A percentile compares a stretch with the other conserved stretches of the same genome.
These are phyloP conservation scores for Ogataea henricii DNA, from an alignment of 805 yeast species.

Conservation along the genomic window DNA sequence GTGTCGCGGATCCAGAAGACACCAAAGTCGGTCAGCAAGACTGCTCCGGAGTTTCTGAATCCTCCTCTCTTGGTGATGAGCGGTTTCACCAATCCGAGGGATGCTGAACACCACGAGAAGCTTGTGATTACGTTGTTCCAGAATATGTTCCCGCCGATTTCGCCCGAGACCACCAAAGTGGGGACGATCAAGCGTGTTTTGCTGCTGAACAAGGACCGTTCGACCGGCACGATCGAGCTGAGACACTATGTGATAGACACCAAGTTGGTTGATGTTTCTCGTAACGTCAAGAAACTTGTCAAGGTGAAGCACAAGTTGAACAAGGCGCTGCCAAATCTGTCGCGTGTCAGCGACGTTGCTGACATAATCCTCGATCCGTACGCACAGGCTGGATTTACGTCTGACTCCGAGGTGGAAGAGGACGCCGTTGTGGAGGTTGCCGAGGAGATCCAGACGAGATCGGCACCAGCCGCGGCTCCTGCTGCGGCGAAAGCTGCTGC, in stretches of 20 bases:
- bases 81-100: slow-evolving; percentile 75
- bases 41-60: slow-evolving; percentile 58
- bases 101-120: slow-evolving; percentile 71
- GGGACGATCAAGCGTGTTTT: slow-evolving; percentile 79
- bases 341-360: slow-evolving; percentile 70
- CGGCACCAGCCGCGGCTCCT: background rate
- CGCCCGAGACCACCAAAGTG: slow-evolving; percentile 79
- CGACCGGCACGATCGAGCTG: slow-evolving; percentile 73
- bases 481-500: slow-evolving; percentile 12
- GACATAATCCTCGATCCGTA: slow-evolving; percentile 84
- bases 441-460: slow-evolving; percentile 18
- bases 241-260: slow-evolving; percentile 91
- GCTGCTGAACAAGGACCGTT: slow-evolving; percentile 71
- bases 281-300: slow-evolving; percentile 70
- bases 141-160: slow-evolving; percentile 92
- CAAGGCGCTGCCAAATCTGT: slow-evolving; percentile 70
- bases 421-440: slow-evolving; percentile 74
- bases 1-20: slow-evolving; percentile 65
- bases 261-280: slow-evolving; percentile 75
- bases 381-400: slow-evolving; percentile 72
- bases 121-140: slow-evolving; percentile 87
- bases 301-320: slow-evolving; percentile 59
- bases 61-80: slow-evolving; percentile 94
- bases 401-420: slow-evolving; percentile 93
- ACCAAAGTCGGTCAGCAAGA: slow-evolving; percentile 77